A percentile compares a stretch with the other conserved stretches of the same genome.
Evolutionary conservation across 176 grass and related monocot genomes (phyloP).

Genomic region (Saccharum spontaneum): DNA sequence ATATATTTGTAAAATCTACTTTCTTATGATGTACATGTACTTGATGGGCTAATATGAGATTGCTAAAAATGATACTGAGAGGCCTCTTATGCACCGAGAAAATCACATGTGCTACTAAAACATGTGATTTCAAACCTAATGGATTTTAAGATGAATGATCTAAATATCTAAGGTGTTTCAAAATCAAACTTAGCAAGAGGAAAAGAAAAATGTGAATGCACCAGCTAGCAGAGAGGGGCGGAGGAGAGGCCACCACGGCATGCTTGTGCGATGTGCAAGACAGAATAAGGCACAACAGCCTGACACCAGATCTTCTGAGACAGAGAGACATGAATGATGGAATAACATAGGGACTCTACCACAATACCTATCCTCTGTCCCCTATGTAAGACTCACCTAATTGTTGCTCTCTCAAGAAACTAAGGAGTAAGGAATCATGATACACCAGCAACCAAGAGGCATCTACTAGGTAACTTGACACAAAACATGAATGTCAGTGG

Average conservation of each 20-base stretch:
- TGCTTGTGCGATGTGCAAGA: neutral
- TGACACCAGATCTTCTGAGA: neutral
- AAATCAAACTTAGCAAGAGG: neutral
- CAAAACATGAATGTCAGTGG: neutral
- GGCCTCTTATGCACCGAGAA: neutral
- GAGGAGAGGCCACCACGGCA: neutral
- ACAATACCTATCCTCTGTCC: neutral
- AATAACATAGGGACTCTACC: neutral
- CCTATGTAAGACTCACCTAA: neutral
- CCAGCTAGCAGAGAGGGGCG: neutral
- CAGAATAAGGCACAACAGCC: neutral
- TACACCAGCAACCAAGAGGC: neutral
- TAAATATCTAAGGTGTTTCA: neutral
- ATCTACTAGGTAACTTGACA: neutral
- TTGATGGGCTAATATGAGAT: neutral
- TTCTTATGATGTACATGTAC: neutral
- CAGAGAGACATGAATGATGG: neutral
- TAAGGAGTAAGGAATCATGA: slow-evolving; percentile 19
- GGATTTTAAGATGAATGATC: neutral
- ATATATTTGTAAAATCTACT: neutral
- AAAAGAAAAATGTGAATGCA: neutral
- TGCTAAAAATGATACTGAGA: neutral
- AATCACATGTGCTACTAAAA: neutral
- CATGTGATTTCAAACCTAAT: neutral
- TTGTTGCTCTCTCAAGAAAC: neutral